These are phyloP conservation scores for Dactylellina drechsleri DNA, from an alignment of 2,329 filamentous ascomycete species.

Conservation along the genomic window DNA sequence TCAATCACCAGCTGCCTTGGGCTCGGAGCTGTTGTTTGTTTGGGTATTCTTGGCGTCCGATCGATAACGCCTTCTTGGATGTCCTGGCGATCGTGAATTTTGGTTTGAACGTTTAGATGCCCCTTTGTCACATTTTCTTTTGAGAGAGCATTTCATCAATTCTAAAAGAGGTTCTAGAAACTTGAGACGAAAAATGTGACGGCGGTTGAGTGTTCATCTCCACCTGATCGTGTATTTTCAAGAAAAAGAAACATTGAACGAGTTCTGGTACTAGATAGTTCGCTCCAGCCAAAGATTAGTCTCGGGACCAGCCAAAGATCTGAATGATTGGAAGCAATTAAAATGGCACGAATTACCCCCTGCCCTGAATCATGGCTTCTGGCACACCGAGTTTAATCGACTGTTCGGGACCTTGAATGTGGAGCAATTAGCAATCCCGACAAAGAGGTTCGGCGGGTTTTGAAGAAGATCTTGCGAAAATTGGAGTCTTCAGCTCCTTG, in stretches of 20 bases:
- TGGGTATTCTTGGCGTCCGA: constrained; percentile 3
- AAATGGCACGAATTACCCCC: constrained; percentile 31
- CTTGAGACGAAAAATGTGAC: constrained; percentile 44
- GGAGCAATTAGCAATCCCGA: constrained; percentile 16
- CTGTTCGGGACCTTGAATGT: constrained; percentile 33
- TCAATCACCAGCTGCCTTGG: constrained; percentile 1
- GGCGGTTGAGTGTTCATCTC: constrained; percentile 45
- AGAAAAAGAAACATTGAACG: constrained; percentile 4
- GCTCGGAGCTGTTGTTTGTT: constrained; percentile 2
- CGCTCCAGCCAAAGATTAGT: constrained; percentile 21
- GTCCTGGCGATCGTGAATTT: not conserved
- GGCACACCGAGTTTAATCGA: constrained; percentile 37
- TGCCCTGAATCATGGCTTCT: constrained; percentile 27
- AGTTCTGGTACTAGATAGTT: constrained; percentile 28
- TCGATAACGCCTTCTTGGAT: not conserved
- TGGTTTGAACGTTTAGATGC: not conserved
- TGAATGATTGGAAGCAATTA: constrained; percentile 48
- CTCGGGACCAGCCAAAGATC: not conserved
- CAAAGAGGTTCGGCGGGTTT: constrained; percentile 38
- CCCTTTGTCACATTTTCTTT: constrained; percentile 8
- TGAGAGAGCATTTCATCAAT: not conserved
- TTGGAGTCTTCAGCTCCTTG: constrained; percentile 11
- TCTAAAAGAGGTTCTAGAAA: not conserved
- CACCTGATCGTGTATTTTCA: constrained; percentile 44
- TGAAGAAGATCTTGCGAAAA: constrained; percentile 22